Conservation (phyloP, 495 filamentous ascomycete genomes). For the Hypoxylon fragiforme region DNA sequence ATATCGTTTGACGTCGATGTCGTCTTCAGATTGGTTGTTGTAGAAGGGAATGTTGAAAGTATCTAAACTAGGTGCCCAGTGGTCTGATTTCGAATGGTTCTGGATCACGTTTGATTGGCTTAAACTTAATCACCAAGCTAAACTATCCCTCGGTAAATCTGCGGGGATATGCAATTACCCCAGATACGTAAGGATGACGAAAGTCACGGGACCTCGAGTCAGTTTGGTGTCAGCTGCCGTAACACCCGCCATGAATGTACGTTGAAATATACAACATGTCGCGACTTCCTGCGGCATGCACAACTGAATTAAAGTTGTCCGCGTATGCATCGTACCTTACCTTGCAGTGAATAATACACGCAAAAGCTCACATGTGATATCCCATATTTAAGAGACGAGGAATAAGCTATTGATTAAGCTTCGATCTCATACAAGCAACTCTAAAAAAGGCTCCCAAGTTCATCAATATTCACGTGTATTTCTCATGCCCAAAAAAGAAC, state of each 20-base stretch:
- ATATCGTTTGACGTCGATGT: not conserved
- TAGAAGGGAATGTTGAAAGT: too few relatives aligned
- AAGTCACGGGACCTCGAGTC: slow-evolving; percentile 39
- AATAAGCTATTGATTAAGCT: too few relatives aligned
- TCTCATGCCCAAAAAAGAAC: not conserved
- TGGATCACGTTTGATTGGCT: slow-evolving; percentile 39
- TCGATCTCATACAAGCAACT: too few relatives aligned
- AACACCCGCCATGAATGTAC: not conserved
- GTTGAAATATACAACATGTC: slow-evolving; percentile 15
- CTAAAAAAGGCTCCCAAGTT: not conserved
- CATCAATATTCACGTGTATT: not conserved
- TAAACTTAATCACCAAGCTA: too few relatives aligned
- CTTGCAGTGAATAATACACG: too few relatives aligned
- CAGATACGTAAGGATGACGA: too few relatives aligned
- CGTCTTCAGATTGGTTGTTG: slow-evolving; percentile 2
- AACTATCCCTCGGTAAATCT: slow-evolving; percentile 35
- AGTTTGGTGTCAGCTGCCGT: slow-evolving; percentile 29
- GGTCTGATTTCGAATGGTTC: slow-evolving; percentile 39
- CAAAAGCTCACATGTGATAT: too few relatives aligned
- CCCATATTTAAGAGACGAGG: too few relatives aligned
- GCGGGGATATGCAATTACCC: slow-evolving; percentile 33
- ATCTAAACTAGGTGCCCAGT: too few relatives aligned
- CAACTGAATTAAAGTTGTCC: too few relatives aligned
- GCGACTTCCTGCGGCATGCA: slow-evolving; percentile 25
- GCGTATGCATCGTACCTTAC: too few relatives aligned